Percentiles rank a stretch among this genome's conserved stretches.
Conservation (phyloP, 805 yeast species). For the Yamadazyma sp. region DNA sequence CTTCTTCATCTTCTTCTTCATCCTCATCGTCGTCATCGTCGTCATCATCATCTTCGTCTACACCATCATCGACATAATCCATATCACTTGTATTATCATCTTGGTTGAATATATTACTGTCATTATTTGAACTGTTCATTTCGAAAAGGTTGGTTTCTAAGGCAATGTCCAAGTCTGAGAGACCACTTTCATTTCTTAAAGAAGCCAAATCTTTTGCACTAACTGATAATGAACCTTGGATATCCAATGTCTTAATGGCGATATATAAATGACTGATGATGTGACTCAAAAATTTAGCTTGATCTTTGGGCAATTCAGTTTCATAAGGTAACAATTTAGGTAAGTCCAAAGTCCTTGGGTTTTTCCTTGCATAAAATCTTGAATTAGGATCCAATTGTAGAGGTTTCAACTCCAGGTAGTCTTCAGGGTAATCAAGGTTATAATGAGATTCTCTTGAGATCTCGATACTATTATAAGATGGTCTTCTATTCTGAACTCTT, state of each 20-base stretch:
- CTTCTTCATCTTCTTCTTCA: slow-evolving; percentile 40
- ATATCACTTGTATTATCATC: slow-evolving; percentile 3
- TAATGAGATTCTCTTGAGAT: slow-evolving; percentile 35
- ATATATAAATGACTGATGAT: slow-evolving; percentile 78
- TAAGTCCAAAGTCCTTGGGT: slow-evolving; percentile 41
- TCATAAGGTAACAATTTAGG: slow-evolving; percentile 65
- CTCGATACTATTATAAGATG: slow-evolving; percentile 30
- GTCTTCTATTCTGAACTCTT: slow-evolving; percentile 22
- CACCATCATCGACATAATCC: slow-evolving; percentile 17
- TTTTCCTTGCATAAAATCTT: slow-evolving; percentile 33
- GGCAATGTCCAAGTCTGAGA: slow-evolving; percentile 44
- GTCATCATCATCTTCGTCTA: slow-evolving; percentile 18
- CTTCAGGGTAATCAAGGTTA: slow-evolving; percentile 51
- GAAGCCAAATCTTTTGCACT: slow-evolving; percentile 65
- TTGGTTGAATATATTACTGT: slow-evolving; percentile 1
- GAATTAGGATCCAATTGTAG: slow-evolving; percentile 33
- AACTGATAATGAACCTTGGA: slow-evolving; percentile 66
- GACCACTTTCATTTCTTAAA: slow-evolving; percentile 26
- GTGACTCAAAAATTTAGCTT: slow-evolving; percentile 70
- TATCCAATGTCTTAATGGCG: slow-evolving; percentile 70
- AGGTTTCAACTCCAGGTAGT: slow-evolving; percentile 24
- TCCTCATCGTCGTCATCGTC: slow-evolving; percentile 23
- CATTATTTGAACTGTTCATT: slow-evolving; percentile 13
- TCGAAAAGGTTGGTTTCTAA: slow-evolving; percentile 53
- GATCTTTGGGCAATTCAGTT: slow-evolving; percentile 65